Evolutionary conservation across 1,284 basidiomycete species (phyloP).

Genomic region (Pseudozyma tsukubaensis): DNA sequence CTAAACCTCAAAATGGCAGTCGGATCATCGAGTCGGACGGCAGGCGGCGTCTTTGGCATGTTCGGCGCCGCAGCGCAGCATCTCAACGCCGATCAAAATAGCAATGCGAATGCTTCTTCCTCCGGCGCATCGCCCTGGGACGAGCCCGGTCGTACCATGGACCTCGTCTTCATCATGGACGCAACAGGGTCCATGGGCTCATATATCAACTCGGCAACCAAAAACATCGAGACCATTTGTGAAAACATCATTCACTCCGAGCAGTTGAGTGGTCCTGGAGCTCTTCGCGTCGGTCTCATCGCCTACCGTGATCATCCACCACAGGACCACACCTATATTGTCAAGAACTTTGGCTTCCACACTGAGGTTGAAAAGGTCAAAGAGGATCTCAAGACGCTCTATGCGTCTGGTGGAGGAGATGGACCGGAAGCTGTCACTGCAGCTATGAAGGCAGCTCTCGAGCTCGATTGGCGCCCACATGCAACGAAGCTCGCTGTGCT

Average conservation of each 20-base stretch:
- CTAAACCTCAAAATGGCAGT: conserved; percentile 21
- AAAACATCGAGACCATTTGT: conserved; percentile 97
- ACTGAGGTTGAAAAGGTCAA: conserved; percentile 89
- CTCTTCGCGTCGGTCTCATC: conserved; percentile 74
- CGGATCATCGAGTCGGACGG: conserved; percentile 28
- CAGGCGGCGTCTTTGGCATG: conserved; percentile 57
- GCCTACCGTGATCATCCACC: conserved; percentile 74
- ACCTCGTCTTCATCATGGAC: conserved; percentile 68
- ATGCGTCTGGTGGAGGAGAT: conserved; percentile 93
- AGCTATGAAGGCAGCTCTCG: conserved; percentile 79
- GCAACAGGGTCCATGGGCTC: conserved; percentile 68
- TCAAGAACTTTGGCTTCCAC: conserved; percentile 89
- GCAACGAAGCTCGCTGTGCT: conserved; percentile 86
- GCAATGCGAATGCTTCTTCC: conserved; percentile 16
- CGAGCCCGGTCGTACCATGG: conserved; percentile 51
- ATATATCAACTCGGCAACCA: conserved; percentile 76
- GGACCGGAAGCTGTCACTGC: conserved; percentile 98
- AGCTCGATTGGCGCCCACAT: conserved; percentile 81
- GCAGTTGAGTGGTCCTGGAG: conserved; percentile 83
- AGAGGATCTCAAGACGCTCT: conserved; percentile 82
- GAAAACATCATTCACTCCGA: conserved; percentile 95
- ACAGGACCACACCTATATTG: conserved; percentile 74
- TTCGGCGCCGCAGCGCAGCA: conserved; percentile 59
- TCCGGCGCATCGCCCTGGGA: conserved; percentile 30
- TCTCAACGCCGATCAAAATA: conserved; percentile 27